Base-by-base conservation (phyloP, 2,329 filamentous ascomycete species). In the Fusarium miscanthi region DNA sequence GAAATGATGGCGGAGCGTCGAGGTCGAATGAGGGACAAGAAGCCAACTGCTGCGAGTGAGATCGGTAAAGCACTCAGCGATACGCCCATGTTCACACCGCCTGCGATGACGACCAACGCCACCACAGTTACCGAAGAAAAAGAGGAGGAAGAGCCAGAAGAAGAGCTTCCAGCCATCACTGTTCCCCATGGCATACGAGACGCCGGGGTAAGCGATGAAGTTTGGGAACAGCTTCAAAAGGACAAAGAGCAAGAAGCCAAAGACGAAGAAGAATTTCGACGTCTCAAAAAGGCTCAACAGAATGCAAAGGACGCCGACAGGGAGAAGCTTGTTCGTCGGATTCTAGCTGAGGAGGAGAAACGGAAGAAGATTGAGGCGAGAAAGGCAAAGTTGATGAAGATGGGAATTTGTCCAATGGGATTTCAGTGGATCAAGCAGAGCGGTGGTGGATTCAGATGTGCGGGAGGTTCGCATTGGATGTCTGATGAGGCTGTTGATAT, bases 381-480 rank as follows among this genome's bases (percentile, higher is more conserved):
- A 16, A 84, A 87, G 79, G 71, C 76, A 42, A 90, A 86, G 73
- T 76, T 94, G 70, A 80, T 76, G 70, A 35, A 72, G 3, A 83
- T 89, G 82, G 91, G 91, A 0, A 54, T 79, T 1, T 94, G 92
- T 78, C 82, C 84, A 0, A 41, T 60, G 23, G 92, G 91, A 0
- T 94, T 52, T 75, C 59, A 63, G 0, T 94, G 92, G 92, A 88
- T 92, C 31, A 88, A 87, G 73, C 86, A 91, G 74, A 43, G 5
- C 3, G 76, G 4, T 3, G 76, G 74, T 3, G 91, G 91, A 0
- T 94, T 89, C 78, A 79, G 90, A 9, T 93, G 92, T 80, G 85
- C 85, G 0, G 91, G 87, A 0, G 91, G 91, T 0, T 76, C 75
- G 5, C 91, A 93, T 80, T 92, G 63, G 66, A 33, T 80, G 30